Evolutionary conservation across 495 filamentous ascomycete genomes (phyloP), one percentile per base, ranked within the genome.

Genomic region (Hypoxylon lienhwacheense): DNA sequence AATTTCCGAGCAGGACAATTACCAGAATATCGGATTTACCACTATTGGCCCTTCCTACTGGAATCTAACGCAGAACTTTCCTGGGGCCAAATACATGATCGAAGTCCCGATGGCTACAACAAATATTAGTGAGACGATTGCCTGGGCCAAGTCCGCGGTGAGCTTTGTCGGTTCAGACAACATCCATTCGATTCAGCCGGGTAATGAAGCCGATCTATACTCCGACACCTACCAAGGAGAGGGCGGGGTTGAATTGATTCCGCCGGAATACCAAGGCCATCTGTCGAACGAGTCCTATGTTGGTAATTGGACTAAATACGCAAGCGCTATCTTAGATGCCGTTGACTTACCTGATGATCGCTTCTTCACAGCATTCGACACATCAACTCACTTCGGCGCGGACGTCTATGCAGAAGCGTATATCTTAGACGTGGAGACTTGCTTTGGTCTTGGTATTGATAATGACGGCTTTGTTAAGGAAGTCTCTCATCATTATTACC

Each of bases 131-230:
- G 65, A 68, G 22, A 35, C 63, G 4, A 37, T 68, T 16, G 55
- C 56, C 6, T 68, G 65, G 65, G 40, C 47, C 17, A 44, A 64
- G 24, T 55, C 65, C 4, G 63, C 65, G 2, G 59, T 68, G 2
- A 17, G 58, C 1, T 35, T 21, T 7, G 52, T 68, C 24, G 59
- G 55, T 14, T 2, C 58, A 2, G 53, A 56, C 8, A 61, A 52
- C n/a, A 66, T 68, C 24, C 61, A 63, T 34, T 63, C 65, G 8
- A 66, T 68, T 12, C 63, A 66, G 16, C 59, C 63, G 3, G 65
- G 65, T 3, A 66, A 68, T 31, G 63, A 68, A 21, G 47, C 65
- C 10, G 34, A 66, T 44, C 53, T 68, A 0, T 68, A 68, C 47
- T 14, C 59, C 2, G 46, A 63, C 26, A 29, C 35, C 1, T 65